phyloP scores from a whole-genome alignment of 495 filamentous ascomycete genomes.

The Cryomyces antarcticus region DNA sequence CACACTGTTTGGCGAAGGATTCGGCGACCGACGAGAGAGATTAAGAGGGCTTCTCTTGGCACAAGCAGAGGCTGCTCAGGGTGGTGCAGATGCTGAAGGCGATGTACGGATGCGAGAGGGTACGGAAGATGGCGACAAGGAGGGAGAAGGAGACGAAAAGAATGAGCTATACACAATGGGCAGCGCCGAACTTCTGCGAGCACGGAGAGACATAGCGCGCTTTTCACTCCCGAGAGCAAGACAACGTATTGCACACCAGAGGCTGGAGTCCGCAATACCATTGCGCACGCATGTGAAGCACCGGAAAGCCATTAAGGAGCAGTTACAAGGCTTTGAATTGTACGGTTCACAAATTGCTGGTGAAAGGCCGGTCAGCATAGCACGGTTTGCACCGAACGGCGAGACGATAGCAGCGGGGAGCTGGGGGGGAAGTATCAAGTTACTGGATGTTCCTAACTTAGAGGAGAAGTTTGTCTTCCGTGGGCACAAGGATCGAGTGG shows the following conservation, averaged over 20 bases:
- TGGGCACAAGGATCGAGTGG: conserved; percentile 71
- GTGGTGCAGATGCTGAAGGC: conserved; percentile 30
- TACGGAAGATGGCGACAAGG: conserved; percentile 16
- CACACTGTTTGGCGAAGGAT: conserved; percentile 87
- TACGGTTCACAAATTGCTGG: conserved; percentile 84
- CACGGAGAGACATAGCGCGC: conserved; percentile 60
- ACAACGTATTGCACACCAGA: conserved; percentile 51
- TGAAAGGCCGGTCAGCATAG: conserved; percentile 74
- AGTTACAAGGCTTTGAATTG: conserved; percentile 62
- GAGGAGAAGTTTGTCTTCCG: conserved; percentile 52
- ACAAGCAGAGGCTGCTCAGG: conserved; percentile 36
- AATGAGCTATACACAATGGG: conserved; percentile 95
- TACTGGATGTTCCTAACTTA: conserved; percentile 67
- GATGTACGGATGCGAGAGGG: conserved; percentile 39
- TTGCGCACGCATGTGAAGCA: conserved; percentile 78
- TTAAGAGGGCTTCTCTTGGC: conserved; percentile 62
- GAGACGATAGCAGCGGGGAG: conserved; percentile 73
- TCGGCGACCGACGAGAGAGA: conserved; percentile 67
- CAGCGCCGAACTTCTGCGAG: conserved; percentile 47
- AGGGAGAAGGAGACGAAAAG: conserved; percentile 24
- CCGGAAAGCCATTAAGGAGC: conserved; percentile 72
- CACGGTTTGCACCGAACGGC: conserved; percentile 73
- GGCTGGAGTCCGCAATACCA: conserved; percentile 58
- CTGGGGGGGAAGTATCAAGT: conserved; percentile 71
- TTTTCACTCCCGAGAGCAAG: conserved; percentile 75